phyloP scores from a whole-genome alignment of 1,284 basidiomycete species.

The Abortiporus biennis region DNA sequence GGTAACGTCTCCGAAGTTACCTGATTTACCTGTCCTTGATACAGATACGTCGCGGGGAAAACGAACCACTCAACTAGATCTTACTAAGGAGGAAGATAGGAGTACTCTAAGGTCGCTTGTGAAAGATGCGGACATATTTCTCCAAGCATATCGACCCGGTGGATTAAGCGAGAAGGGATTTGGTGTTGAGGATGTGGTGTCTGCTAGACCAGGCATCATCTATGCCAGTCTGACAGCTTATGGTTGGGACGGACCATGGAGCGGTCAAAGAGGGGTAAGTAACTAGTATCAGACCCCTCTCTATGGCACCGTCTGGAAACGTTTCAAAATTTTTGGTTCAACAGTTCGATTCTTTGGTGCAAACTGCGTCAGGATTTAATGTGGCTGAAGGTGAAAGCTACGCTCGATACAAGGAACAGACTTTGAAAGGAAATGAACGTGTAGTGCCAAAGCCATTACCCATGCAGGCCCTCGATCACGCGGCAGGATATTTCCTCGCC shows the following conservation, averaged over 20 bases:
- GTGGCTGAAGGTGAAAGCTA: constrained; percentile 48
- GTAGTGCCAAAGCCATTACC: constrained; percentile 44
- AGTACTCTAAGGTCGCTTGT: constrained; percentile 33
- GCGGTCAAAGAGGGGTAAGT: constrained; percentile 45
- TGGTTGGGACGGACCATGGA: constrained; percentile 59
- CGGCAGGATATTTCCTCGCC: constrained; percentile 54
- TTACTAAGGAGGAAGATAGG: constrained; percentile 29
- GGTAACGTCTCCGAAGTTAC: constrained; percentile 51
- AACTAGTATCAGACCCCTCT: neutral
- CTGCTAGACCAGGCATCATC: constrained; percentile 44
- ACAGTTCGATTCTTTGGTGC: constrained; percentile 64
- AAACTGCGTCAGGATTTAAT: constrained; percentile 63
- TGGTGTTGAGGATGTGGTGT: constrained; percentile 34
- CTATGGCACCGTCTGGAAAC: neutral
- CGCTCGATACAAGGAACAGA: constrained; percentile 22
- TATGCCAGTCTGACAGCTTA: constrained; percentile 55
- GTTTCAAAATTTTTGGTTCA: neutral
- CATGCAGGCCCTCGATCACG: constrained; percentile 60
- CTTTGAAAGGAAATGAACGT: constrained; percentile 9
- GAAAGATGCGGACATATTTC: constrained; percentile 48
- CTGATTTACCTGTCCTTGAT: constrained; percentile 48
- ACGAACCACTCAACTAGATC: constrained; percentile 56
- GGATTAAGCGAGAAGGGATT: constrained; percentile 47
- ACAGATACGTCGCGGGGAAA: constrained; percentile 62
- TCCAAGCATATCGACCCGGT: constrained; percentile 62